Conservation (phyloP, 176 grass and related monocot genomes). For the Phoenix roebelenii region DNA sequence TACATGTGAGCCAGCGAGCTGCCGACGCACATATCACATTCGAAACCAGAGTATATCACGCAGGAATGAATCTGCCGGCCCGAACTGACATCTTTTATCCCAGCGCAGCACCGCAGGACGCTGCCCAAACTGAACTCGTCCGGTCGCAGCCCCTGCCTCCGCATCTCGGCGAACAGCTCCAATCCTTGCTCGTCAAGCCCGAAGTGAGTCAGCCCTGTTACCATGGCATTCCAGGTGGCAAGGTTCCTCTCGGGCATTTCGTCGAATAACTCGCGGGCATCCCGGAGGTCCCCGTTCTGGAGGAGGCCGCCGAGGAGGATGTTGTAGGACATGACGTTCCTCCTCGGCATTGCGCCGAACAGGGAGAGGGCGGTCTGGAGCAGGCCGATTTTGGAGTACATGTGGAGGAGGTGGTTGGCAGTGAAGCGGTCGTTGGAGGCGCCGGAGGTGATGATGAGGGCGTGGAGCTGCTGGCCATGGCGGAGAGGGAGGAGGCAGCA, state of each 20-base stretch:
- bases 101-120: constrained; percentile 38
- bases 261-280: constrained; percentile 38
- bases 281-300: constrained; percentile 27
- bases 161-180: constrained; percentile 34
- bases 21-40: constrained; percentile 46
- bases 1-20: constrained; percentile 54
- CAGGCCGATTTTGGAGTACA: constrained; percentile 29
- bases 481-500: constrained; percentile 21
- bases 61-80: constrained; percentile 43
- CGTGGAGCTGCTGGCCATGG: constrained; percentile 46
- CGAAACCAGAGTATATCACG: constrained; percentile 25
- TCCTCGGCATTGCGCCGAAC: constrained; percentile 36
- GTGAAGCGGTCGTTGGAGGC: constrained; percentile 50
- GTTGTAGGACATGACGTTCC: constrained; percentile 73
- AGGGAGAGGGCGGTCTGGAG: constrained; percentile 14
- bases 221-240: constrained; percentile 56
- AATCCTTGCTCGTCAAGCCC: constrained; percentile 34
- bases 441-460: constrained; percentile 26
- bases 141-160: constrained; percentile 39
- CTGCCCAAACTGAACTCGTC: constrained; percentile 57
- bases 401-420: constrained; percentile 44
- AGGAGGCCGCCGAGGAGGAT: constrained; percentile 38
- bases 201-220: constrained; percentile 33
- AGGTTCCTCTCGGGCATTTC: constrained; percentile 46
- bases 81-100: constrained; percentile 34